phyloP scores from a whole-genome alignment of 352 stramenopile species.

The Achlya hypogyna region DNA sequence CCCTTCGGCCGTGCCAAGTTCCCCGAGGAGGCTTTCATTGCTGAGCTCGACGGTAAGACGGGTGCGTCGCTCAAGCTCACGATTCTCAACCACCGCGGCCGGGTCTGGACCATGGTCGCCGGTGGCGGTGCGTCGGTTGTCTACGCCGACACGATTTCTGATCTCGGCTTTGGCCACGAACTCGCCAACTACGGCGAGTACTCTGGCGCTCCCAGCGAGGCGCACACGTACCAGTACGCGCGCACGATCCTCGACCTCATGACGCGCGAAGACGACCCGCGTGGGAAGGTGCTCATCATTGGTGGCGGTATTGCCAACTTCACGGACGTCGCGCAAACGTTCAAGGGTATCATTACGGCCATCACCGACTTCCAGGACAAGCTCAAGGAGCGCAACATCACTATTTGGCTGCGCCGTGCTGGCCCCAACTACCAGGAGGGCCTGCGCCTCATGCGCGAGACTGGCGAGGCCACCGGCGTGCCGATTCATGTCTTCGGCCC shows the following conservation, averaged over 20 bases:
- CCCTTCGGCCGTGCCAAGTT: constrained; percentile 94
- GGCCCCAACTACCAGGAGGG: constrained; percentile 96
- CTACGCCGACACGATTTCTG: constrained; percentile 96
- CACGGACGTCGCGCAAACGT: constrained; percentile 95
- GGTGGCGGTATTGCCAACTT: constrained; percentile 97
- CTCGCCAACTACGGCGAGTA: constrained; percentile 98
- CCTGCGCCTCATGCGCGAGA: constrained; percentile 87
- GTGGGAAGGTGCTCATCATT: constrained; percentile 95
- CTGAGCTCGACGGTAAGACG: constrained; percentile 92
- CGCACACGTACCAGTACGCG: constrained; percentile 96
- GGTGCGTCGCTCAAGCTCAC: constrained; percentile 95
- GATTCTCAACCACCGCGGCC: constrained; percentile 92
- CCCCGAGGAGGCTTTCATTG: constrained; percentile 93
- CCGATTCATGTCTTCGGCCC: constrained; percentile 93
- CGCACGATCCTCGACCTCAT: constrained; percentile 95
- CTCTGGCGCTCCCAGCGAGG: constrained; percentile 91
- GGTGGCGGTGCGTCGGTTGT: constrained; percentile 93
- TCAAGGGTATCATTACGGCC: constrained; percentile 95
- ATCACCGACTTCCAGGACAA: constrained; percentile 89
- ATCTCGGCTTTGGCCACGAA: constrained; percentile 89
- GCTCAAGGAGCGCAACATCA: constrained; percentile 81
- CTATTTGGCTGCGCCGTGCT: constrained; percentile 93
- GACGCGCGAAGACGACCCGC: constrained; percentile 85
- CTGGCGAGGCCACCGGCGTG: constrained; percentile 82
- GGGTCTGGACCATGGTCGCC: constrained; percentile 97